Base-by-base conservation (phyloP, 345 rosid species). In the Corymbia maculata region DNA sequence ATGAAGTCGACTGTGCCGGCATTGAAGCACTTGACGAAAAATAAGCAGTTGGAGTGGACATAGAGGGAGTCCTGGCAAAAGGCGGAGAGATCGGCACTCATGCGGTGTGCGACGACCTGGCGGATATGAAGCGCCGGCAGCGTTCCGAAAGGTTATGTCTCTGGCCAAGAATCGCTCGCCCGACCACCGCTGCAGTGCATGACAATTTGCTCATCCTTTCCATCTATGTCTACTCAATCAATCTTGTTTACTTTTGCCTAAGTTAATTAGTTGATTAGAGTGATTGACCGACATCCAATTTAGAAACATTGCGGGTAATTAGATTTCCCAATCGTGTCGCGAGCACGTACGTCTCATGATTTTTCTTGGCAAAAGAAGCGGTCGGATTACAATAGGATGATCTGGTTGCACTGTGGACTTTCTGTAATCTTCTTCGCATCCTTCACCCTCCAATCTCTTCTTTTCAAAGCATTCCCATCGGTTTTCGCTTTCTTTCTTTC, bases 41-140 rank as follows among this genome's bases (percentile, higher is more conserved):
- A 95, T 9, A 94, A 98, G 16, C 98, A 94, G 50, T 89, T 89
- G 50, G 91, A 70, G 87, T 87, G 91, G 59, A 87, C 87, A 26
- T 87, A 89, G 51, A 95, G 95, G 4, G 97, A 93, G 96, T 96
- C 96, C 87, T 94, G 98, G 92, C 42, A 95, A 85, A 96, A 96
- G 5, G 99, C 99, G 1, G 98, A 90, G 52, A 96, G 94, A 85
- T 96, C 95, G 0, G 98, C 86, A 17, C 99, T 98, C n/a, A 94
- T 96, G 7, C 97, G 93, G 66, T 93, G 93, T 8, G 91, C 89
- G 59, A 89, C 89, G 3, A 89, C 89, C 79, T 89, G 89, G 87
- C 50, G 91, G 51, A 36, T 85, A 95, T 7, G 95, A 91, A 28
- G 95, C 93, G 22, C 97, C 98, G 3, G 99, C 95, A 8, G 98